Evolutionary conservation across 2,329 filamentous ascomycete species (phyloP).

Genomic region (Nigrospora oryzae): DNA sequence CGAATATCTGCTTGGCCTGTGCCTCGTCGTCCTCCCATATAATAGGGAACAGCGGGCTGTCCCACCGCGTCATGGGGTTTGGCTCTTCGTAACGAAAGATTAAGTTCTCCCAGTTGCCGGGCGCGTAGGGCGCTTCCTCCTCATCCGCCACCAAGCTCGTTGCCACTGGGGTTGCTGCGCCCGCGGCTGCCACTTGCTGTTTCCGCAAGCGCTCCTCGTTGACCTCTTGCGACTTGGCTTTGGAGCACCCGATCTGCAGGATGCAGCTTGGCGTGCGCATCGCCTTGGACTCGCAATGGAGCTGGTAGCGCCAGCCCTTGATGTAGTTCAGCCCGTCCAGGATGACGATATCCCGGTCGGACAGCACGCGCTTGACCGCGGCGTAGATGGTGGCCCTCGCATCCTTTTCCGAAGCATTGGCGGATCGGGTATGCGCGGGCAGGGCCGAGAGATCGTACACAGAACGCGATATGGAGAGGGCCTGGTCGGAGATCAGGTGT

Average conservation of each 20-base stretch:
- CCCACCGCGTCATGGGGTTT: conserved; percentile 78
- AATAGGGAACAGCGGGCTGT: conserved; percentile 73
- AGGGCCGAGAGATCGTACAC: conserved; percentile 61
- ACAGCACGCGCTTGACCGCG: conserved; percentile 69
- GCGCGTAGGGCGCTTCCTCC: conserved; percentile 41
- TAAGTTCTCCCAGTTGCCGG: conserved; percentile 65
- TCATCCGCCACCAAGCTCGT: conserved; percentile 15
- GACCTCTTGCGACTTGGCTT: conserved; percentile 42
- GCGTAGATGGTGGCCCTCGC: conserved; percentile 68
- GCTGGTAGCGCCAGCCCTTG: conserved; percentile 81
- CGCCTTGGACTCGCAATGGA: conserved; percentile 79
- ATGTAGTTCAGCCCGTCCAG: conserved; percentile 81
- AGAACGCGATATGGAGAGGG: conserved; percentile 57
- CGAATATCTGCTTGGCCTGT: conserved; percentile 46
- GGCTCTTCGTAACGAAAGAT: conserved; percentile 81
- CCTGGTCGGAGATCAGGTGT: conserved; percentile 67
- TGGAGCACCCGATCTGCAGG: conserved; percentile 52
- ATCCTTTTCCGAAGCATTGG: conserved; percentile 72
- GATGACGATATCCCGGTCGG: conserved; percentile 66
- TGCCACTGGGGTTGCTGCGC: neutral
- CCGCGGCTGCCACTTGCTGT: conserved; percentile 32
- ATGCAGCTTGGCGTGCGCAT: conserved; percentile 68
- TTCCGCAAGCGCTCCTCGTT: conserved; percentile 51
- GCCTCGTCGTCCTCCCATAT: conserved; percentile 65
- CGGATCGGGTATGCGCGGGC: conserved; percentile 55